A percentile compares a stretch with the other conserved stretches of the same genome.
Conservation (phyloP, 768 basidiomycete species). For the Udeniomyces megalosporus region DNA sequence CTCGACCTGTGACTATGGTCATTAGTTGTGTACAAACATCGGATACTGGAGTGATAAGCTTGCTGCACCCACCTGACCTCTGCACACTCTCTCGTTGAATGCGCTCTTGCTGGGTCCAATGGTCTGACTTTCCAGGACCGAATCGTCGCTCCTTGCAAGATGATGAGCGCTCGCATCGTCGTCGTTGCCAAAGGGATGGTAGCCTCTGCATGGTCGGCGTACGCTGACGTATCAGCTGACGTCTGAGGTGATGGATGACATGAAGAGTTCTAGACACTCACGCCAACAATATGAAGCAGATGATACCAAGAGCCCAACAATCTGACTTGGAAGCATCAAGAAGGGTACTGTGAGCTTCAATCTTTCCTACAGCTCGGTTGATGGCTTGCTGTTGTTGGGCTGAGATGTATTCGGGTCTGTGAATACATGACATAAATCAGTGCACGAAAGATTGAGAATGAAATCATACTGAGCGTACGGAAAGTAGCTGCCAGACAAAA, state of each 20-base stretch:
- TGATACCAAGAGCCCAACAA: constrained; percentile 6
- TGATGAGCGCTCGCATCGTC: background rate
- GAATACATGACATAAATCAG: no score
- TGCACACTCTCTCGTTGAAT: no score
- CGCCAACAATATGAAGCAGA: constrained; percentile 2
- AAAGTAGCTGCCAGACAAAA: no score
- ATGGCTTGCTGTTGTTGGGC: background rate
- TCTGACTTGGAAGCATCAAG: constrained; percentile 8
- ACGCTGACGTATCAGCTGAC: background rate
- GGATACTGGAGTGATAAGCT: no score
- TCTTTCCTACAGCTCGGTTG: background rate
- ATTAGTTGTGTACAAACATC: no score
- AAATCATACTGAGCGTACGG: no score
- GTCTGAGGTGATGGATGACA: background rate
- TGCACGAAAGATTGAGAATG: no score
- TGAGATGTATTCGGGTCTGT: constrained; percentile 1
- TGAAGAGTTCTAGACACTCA: background rate
- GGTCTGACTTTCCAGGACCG: no score
- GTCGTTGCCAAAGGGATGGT: constrained; percentile 10
- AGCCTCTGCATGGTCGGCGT: background rate
- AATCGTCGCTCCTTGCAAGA: no score
- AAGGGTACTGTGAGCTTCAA: background rate
- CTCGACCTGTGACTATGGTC: no score
- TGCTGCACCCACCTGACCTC: no score
- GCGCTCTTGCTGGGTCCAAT: no score